Base-by-base conservation (phyloP, 306 rosid genomes). In the Mimosa pudica region DNA sequence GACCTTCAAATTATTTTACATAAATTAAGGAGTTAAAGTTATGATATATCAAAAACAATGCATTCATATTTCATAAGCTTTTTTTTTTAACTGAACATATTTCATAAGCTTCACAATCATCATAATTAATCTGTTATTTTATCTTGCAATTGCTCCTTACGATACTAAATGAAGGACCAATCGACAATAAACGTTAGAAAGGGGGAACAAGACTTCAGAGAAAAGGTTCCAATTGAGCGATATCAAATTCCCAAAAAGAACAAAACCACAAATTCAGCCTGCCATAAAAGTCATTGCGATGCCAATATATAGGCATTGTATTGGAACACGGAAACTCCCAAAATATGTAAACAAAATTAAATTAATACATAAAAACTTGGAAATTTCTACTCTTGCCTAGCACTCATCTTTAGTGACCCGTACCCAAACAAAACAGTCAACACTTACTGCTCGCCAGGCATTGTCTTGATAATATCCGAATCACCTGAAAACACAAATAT, bases 401-500 rank as follows among this genome's bases (percentile, higher is more conserved):
- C 57, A 70, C 74, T 70, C 74, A 45, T 8, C 41, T 7, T 20
- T 6, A 24, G 14, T 10, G 30, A 70, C 41, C 33, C 57, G 38
- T 49, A 79, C 13, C 16, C 74, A 41, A 41, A 58, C 44, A 54
- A 75, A 18, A 45, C 57, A 24, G 4, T 67, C 24, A 60, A 8
- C 63, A n/a, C 75, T 12, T 73, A 85, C 67, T 83, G 89, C 1
- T 86, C 89, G 0, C 85, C 75, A 63, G 89, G 85, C 60, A 83
- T 52, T 54, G 87, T 73, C 87, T 86, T 86, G 1, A 86, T 86
- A 80, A 86, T 86, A 64, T 88, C 91, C 0, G 91, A 88, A 30
- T 88, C 91, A 79, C 91, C 91, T 88, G 87, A 82, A 80, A 83
- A 47, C 12, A 70, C 14, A 12, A 16, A 55, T 62, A 20, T 14